These are phyloP conservation scores for Aleurites moluccanus DNA, from an alignment of 441 rosid genomes.

Conservation along the genomic window DNA sequence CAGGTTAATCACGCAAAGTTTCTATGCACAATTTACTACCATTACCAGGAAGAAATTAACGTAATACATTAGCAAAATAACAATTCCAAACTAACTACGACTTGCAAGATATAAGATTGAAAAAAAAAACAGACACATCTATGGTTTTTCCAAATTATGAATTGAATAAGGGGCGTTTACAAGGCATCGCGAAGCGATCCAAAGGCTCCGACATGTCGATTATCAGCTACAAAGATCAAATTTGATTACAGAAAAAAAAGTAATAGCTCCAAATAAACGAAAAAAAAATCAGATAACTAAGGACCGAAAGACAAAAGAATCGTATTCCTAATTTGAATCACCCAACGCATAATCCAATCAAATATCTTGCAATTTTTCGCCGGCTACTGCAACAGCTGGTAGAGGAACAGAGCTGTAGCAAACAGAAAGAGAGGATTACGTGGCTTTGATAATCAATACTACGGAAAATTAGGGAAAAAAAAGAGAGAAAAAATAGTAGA, in stretches of 20 bases:
- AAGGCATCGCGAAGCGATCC: slow-evolving; percentile 57
- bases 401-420: neutral
- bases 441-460: neutral
- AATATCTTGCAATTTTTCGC: neutral
- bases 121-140: neutral
- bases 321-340: neutral
- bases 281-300: neutral
- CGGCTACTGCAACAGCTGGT: slow-evolving; percentile 8
- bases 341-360: neutral
- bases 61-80: neutral
- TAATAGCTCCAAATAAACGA: neutral
- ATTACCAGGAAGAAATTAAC: too few relatives aligned
- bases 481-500: neutral
- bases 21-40: neutral
- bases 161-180: slow-evolving; percentile 41
- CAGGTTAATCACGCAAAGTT: too few relatives aligned
- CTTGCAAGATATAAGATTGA: neutral
- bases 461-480: neutral
- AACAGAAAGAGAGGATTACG: neutral
- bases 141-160: neutral
- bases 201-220: slow-evolving; percentile 61
- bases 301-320: neutral
- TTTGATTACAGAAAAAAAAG: neutral
- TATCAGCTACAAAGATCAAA: slow-evolving; percentile 22
- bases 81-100: neutral